Percentiles rank a stretch among this genome's conserved stretches.
Conservation (phyloP, 352 stramenopile species). For the Phytophthora multivora region DNA sequence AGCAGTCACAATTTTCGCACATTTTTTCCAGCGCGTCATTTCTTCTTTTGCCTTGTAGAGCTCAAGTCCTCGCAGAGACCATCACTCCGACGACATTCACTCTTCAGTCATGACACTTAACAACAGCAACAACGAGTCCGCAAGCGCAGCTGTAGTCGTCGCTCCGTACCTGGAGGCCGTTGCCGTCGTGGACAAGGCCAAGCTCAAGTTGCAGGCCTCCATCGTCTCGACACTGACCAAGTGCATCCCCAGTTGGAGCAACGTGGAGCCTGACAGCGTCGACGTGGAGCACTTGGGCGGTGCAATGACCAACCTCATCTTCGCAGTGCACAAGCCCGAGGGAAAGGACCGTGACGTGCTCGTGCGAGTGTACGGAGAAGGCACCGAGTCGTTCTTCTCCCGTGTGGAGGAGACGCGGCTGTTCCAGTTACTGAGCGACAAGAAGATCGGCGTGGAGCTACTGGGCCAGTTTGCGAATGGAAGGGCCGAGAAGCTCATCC, state of each 20-base stretch:
- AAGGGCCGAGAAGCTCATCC: slow-evolving; percentile 75
- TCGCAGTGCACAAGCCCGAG: slow-evolving; percentile 70
- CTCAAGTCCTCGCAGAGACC: slow-evolving; percentile 4
- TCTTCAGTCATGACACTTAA: slow-evolving; percentile 9
- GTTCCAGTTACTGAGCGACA: slow-evolving; percentile 72
- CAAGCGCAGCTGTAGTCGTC: slow-evolving; percentile 42
- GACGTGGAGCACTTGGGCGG: slow-evolving; percentile 72
- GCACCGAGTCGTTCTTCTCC: slow-evolving; percentile 84
- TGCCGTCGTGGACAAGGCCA: slow-evolving; percentile 63
- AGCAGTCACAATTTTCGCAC: not conserved
- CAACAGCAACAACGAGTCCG: slow-evolving; percentile 17
- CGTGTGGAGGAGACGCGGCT: slow-evolving; percentile 76
- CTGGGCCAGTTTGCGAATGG: slow-evolving; percentile 84
- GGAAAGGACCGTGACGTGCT: slow-evolving; percentile 71
- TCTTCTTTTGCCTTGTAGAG: slow-evolving; percentile 26
- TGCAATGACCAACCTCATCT: slow-evolving; percentile 90
- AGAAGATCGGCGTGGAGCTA: slow-evolving; percentile 74
- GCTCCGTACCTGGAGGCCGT: slow-evolving; percentile 40
- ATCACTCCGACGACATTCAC: not conserved
- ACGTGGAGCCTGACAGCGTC: slow-evolving; percentile 59
- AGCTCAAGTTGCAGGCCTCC: slow-evolving; percentile 70
- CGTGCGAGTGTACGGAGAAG: slow-evolving; percentile 81
- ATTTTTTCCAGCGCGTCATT: slow-evolving; percentile 22
- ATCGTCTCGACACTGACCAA: slow-evolving; percentile 61
- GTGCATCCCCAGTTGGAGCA: slow-evolving; percentile 62